Percentiles rank a stretch among this genome's conserved stretches.
These are phyloP conservation scores for Solanum microdontum DNA, from an alignment of 257 asterid genomes.

Conservation along the genomic window DNA sequence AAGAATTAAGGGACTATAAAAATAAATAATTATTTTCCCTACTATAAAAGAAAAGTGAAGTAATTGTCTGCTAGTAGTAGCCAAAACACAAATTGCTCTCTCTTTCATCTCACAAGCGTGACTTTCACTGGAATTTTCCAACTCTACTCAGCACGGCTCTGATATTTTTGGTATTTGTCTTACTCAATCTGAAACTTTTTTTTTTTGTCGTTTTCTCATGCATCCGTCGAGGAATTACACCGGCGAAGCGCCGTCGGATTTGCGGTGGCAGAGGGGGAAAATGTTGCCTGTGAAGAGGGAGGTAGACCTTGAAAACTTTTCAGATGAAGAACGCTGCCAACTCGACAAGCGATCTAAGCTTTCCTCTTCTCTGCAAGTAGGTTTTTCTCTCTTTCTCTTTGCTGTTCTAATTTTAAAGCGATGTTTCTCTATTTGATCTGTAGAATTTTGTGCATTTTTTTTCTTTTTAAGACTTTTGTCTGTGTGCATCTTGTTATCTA, in stretches of 20 bases:
- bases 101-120: not conserved
- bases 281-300: slow-evolving; percentile 28
- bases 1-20: not conserved
- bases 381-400: not conserved
- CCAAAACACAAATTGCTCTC: not conserved
- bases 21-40: not conserved
- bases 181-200: not conserved
- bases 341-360: slow-evolving; percentile 33
- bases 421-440: not conserved
- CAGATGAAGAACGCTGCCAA: slow-evolving; percentile 31
- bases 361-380: slow-evolving; percentile 10
- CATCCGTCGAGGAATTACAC: slow-evolving; percentile 14
- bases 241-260: slow-evolving; percentile 4
- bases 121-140: not conserved
- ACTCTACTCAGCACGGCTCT: not conserved
- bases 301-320: slow-evolving; percentile 12
- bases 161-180: not conserved
- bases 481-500: not conserved
- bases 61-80: not conserved
- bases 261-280: slow-evolving; percentile 9
- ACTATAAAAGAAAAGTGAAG: not conserved
- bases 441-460: not conserved
- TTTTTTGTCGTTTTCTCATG: not conserved
- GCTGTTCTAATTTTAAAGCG: not conserved
- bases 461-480: not conserved